These are phyloP conservation scores for Sporothrix variecibatus DNA, from an alignment of 2,329 filamentous ascomycete species.

Conservation along the genomic window DNA sequence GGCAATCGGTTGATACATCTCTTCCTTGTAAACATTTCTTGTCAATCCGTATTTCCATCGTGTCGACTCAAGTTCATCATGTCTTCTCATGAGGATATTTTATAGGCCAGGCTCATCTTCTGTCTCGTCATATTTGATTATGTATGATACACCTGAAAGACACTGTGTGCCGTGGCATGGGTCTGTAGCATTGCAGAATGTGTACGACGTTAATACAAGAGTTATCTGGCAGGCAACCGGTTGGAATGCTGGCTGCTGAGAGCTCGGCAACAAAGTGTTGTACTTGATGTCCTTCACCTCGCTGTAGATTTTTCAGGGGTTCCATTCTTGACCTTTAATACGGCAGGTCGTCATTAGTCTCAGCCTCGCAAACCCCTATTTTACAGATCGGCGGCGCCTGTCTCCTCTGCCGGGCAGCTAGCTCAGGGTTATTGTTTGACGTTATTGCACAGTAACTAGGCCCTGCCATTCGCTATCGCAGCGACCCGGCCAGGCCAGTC, in stretches of 20 bases:
- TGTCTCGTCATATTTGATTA: neutral
- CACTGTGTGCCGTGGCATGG: neutral
- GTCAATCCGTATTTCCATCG: neutral
- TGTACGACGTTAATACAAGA: neutral
- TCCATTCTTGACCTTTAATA: neutral
- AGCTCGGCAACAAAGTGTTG: neutral
- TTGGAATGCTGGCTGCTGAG: neutral
- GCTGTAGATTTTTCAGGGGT: constrained; percentile 5
- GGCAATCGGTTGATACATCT: constrained; percentile 27
- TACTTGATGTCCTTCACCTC: no score
- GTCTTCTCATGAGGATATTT: neutral
- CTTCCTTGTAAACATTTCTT: neutral
- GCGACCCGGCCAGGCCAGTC: neutral
- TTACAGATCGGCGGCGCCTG: neutral
- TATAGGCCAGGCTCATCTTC: neutral
- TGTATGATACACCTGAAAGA: neutral
- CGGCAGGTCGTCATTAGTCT: neutral
- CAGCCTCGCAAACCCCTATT: constrained; percentile 16
- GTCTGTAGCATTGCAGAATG: neutral
- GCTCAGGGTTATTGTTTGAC: neutral
- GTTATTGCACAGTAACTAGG: neutral
- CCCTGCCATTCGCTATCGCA: neutral
- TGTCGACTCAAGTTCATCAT: neutral
- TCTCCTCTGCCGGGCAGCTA: neutral
- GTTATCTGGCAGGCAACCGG: neutral